These are phyloP conservation scores for Diutina rugosa DNA, from an alignment of 1,139 yeast species.

Conservation along the genomic window DNA sequence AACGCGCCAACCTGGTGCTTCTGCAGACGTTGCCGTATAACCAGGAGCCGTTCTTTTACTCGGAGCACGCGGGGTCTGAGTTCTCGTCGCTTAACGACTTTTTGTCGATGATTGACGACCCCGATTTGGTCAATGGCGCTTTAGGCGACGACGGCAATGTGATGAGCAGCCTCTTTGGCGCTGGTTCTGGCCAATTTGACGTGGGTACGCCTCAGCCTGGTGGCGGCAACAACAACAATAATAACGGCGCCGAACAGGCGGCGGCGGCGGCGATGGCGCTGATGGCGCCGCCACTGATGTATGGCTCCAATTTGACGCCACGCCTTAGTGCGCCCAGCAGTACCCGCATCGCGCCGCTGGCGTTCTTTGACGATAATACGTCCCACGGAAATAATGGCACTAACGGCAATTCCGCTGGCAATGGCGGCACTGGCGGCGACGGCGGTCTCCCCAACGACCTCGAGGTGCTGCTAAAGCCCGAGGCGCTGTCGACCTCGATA, in stretches of 20 bases:
- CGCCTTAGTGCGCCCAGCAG: background rate
- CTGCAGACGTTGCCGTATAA: slow-evolving; percentile 36
- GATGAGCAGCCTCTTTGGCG: background rate
- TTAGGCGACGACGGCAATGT: background rate
- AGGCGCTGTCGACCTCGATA: background rate
- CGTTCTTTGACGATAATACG: background rate
- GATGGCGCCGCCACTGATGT: background rate
- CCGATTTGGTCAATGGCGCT: slow-evolving; percentile 24
- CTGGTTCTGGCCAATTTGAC: background rate
- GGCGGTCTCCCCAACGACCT: background rate
- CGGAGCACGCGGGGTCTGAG: slow-evolving; percentile 91
- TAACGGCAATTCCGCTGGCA: background rate
- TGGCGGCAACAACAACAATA: background rate
- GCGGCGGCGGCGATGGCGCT: background rate
- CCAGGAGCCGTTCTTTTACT: slow-evolving; percentile 68
- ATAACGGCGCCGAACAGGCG: background rate
- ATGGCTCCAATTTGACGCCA: background rate
- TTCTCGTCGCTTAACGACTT: slow-evolving; percentile 85
- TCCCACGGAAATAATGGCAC: no score
- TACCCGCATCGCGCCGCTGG: background rate
- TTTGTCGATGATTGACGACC: slow-evolving; percentile 81
- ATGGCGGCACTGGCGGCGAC: background rate
- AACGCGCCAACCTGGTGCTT: slow-evolving; percentile 7
- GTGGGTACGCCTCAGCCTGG: background rate
- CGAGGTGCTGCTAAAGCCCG: background rate